A percentile compares a stretch with the other conserved stretches of the same genome.
Evolutionary conservation across 495 filamentous ascomycete genomes (phyloP).

Genomic region (Tuber magnatum): DNA sequence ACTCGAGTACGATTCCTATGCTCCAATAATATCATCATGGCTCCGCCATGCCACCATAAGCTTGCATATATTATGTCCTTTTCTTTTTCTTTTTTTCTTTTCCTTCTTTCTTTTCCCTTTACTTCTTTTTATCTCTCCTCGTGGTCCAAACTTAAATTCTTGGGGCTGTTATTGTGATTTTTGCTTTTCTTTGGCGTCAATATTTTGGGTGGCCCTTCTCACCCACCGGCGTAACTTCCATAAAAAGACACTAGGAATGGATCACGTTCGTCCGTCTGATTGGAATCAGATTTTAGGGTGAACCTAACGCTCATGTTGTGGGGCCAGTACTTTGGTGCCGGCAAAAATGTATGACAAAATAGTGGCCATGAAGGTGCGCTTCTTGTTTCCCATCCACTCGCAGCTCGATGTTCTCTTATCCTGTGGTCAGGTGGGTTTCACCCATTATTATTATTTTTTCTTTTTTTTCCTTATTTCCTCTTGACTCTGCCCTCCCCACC

Average conservation of each 20-base stretch:
- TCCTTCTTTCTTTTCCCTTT: neutral
- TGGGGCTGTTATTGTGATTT: neutral
- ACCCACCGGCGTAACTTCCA: constrained; percentile 29
- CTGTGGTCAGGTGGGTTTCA: constrained; percentile 31
- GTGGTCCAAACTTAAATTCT: neutral
- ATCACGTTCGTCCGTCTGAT: constrained; percentile 15
- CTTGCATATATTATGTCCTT: constrained; percentile 17
- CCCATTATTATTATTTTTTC: neutral
- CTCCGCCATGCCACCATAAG: constrained; percentile 21
- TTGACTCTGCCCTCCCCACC: neutral
- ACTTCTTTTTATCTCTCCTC: neutral
- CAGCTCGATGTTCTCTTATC: neutral
- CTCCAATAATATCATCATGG: constrained; percentile 15
- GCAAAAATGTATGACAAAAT: neutral
- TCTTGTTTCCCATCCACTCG: neutral
- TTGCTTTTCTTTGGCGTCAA: neutral
- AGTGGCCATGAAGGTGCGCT: neutral
- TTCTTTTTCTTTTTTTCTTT: constrained; percentile 6
- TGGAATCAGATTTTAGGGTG: neutral
- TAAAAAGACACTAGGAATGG: constrained; percentile 29
- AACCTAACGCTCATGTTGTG: neutral
- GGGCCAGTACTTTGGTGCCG: neutral
- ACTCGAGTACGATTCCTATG: neutral
- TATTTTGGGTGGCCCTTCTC: neutral
- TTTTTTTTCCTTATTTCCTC: no score